Base-by-base conservation (phyloP, 139 green algal species). In the Coelastrella sp. region DNA sequence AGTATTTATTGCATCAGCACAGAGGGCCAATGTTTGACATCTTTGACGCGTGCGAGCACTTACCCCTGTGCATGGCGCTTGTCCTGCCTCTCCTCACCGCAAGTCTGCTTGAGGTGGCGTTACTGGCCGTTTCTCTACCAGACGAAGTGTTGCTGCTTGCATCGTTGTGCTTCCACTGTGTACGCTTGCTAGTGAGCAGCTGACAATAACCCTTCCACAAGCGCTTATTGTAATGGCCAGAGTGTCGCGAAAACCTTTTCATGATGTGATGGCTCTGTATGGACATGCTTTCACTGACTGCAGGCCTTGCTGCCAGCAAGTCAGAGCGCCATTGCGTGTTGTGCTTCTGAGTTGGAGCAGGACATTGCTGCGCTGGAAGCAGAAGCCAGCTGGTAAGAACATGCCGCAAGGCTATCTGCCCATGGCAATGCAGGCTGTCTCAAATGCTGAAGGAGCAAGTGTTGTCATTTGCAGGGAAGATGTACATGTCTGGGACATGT, bases 281-380 rank as follows among this genome's bases (percentile, higher is more conserved):
- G n/a, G n/a, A n/a, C n/a, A n/a, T n/a, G n/a, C n/a, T n/a, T n/a
- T n/a, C n/a, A n/a, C n/a, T n/a, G n/a, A 57, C 48, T 64, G 53
- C 21, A 64, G 53, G 53, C 5, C 7, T 1, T 64, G 53, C 17
- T 32, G 53, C 17, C 53, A 64, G 53, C 21, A 13, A 32, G 53
- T 21, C 19, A 64, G 1, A 64, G 53, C 21, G 32, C 30, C 2
- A n/a, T 88, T 27, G 27, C 59, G 5, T 89, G 85, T 69, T 76
- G 63, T 30, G 85, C 85, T 15, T 38, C 34, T 1, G 85, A 86
- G 51, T 66, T 89, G 41, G 85, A 89, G 34, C 43, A 78, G 75
- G 62, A 84, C 13, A 69, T 84, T 27, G 75, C 63, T 34, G 45
- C 64, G 35, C 45, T 88, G 7, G 74, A 88, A 38, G 74, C 64